Evolutionary conservation across 371 early-diverging fungal genomes (phyloP), one percentile per base, ranked within the genome.

Genomic region (Capillidium rhysosporum): DNA sequence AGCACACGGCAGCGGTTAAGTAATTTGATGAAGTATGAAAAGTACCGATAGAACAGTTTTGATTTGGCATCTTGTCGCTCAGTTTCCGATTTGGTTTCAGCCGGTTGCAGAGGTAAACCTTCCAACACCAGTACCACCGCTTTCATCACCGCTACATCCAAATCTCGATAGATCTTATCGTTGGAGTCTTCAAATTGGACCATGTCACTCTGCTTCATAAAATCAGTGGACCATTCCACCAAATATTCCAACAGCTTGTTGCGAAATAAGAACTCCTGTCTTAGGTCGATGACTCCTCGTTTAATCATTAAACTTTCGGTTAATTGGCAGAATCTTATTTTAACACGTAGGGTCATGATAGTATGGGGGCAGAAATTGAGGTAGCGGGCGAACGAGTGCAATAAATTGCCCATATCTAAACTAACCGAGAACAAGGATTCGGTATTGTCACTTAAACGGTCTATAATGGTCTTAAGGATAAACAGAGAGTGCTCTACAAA

Each of bases 401-500:
- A 72, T 54, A 93, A 61, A 0, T 77, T 72, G 41, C 88, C 80
- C 59, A 91, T 78, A 21, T 53, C 54, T 25, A 54, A 39, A 61
- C 91, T 89, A 9, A 91, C 78, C 0, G 77, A 73, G 57, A 80
- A 72, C 18, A 79, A 61, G 61, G 69, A 80, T 56, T 77, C 82
- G 40, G 70, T 64, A 0, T 76, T 72, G 7, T 76, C 77, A 31
- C 79, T 78, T 65, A 83, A 77, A 28, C 90, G 84, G 26, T 93
- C 91, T 31, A 88, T 62, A 0, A 87, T 81, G 28, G 83, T 63
- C 56, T 84, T 86, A 34, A 92, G 69, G 0, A 93, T 86, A 30
- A 80, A 80, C 28, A 89, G 84, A 31, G 84, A 81, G 62, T 87
- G 86, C 59, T 89, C 91, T 20, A 89, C 82, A 72, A 88, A 87